Conservation (phyloP, 2,329 filamentous ascomycete genomes). For the Colletotrichum musae region DNA sequence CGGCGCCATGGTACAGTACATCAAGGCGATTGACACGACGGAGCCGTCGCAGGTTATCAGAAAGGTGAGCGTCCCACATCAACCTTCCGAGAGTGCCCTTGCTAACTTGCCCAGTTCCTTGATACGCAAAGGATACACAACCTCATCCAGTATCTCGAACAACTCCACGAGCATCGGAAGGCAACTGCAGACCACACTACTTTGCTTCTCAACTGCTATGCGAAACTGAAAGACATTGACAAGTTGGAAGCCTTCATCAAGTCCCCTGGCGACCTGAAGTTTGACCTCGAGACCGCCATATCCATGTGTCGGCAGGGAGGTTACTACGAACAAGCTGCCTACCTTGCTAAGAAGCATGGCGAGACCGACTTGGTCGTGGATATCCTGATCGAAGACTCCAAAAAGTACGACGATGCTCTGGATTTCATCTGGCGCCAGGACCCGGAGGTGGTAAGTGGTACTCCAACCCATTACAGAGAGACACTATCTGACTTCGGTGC, state of each 20-base stretch:
- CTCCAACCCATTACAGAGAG: background rate
- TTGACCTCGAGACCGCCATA: conserved; percentile 97
- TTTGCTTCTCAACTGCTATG: conserved; percentile 94
- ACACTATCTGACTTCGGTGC: conserved; percentile 48
- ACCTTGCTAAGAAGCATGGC: conserved; percentile 92
- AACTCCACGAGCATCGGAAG: conserved; percentile 93
- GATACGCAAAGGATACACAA: conserved; percentile 99
- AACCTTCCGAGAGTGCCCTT: rapidly evolving
- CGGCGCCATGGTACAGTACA: conserved; percentile 98
- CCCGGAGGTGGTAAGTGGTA: conserved; percentile 75
- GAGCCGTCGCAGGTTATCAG: conserved; percentile 97
- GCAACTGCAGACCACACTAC: conserved; percentile 97
- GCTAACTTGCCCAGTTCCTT: conserved; percentile 75
- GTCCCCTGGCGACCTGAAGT: conserved; percentile 92
- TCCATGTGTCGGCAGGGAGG: conserved; percentile 97
- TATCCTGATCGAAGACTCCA: conserved; percentile 95
- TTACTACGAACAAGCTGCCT: conserved; percentile 97
- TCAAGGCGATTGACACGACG: conserved; percentile 95
- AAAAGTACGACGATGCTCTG: conserved; percentile 88
- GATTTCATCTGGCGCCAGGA: conserved; percentile 93
- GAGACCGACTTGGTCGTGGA: conserved; percentile 96
- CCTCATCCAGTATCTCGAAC: conserved; percentile 95
- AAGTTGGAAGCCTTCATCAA: conserved; percentile 98
- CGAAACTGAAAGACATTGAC: conserved; percentile 95
- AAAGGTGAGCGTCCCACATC: conserved; percentile 69